Conservation (phyloP, 345 rosid species). For the Citrus trifoliata region DNA sequence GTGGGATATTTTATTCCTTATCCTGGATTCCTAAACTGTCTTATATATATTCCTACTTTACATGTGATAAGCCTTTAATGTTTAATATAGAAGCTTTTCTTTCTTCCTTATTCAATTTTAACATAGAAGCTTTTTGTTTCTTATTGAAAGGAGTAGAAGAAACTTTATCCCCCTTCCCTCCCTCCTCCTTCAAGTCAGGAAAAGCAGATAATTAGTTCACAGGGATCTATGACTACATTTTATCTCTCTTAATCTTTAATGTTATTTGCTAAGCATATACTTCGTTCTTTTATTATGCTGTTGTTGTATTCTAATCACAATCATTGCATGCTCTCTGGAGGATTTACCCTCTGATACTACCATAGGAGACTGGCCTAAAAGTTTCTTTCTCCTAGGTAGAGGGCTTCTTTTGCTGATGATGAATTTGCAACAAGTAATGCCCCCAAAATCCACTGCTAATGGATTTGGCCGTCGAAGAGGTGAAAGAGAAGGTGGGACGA, state of each 20-base stretch:
- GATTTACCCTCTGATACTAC: background rate
- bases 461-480: slow-evolving; percentile 60
- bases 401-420: slow-evolving; percentile 28
- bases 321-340: background rate
- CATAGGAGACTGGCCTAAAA: background rate
- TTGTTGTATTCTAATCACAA: background rate
- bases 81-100: background rate
- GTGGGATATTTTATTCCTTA: background rate
- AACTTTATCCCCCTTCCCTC: background rate
- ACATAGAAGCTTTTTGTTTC: background rate
- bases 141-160: background rate
- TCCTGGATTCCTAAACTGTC: background rate
- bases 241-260: background rate
- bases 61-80: background rate
- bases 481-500: slow-evolving; percentile 55
- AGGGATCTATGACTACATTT: background rate
- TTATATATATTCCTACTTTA: background rate
- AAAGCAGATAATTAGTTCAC: background rate
- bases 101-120: background rate
- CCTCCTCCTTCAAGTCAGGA: background rate
- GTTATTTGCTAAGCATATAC: background rate
- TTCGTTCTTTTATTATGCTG: background rate
- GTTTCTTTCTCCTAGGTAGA: slow-evolving; percentile 10
- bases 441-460: slow-evolving; percentile 52
- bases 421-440: slow-evolving; percentile 51